phyloP scores from a whole-genome alignment of 768 basidiomycete species.

The Termitomyces bulborhizus region DNA sequence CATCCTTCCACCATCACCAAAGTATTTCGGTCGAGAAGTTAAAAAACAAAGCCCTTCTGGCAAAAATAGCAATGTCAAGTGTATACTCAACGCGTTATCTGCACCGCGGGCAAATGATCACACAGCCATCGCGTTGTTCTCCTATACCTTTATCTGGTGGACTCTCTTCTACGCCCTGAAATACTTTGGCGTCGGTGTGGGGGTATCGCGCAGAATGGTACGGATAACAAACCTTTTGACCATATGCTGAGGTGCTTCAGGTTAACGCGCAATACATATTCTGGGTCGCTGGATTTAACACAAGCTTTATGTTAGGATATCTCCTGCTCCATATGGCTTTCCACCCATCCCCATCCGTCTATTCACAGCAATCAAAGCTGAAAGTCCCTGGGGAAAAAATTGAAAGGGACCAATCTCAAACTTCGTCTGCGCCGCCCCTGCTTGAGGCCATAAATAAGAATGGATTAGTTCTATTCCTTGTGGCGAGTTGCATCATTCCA shows the following conservation, averaged over 20 bases:
- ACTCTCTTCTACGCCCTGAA: conserved; percentile 35
- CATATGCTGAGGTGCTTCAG: conserved; percentile 28
- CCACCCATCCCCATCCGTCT: conserved; percentile 36
- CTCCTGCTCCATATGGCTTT: conserved; percentile 69
- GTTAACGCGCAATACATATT: conserved; percentile 85
- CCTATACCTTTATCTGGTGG: conserved; percentile 83
- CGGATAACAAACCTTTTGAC: conserved; percentile 4
- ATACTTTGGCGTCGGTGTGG: conserved; percentile 33
- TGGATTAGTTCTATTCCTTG: conserved; percentile 70
- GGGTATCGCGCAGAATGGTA: conserved; percentile 44
- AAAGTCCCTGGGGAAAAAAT: conserved; percentile 10
- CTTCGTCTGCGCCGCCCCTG: conserved; percentile 30
- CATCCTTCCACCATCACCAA: conserved; percentile 72
- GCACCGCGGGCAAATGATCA: conserved; percentile 61
- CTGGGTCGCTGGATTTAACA: conserved; percentile 89
- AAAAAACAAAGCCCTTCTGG: conserved; percentile 15
- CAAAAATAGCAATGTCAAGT: conserved; percentile 7
- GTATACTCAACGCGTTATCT: conserved; percentile 12
- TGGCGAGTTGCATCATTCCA: conserved; percentile 43
- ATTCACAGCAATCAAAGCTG: conserved; percentile 25
- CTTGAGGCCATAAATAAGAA: conserved; percentile 83
- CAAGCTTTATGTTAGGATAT: conserved; percentile 77
- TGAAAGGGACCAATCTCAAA: background rate
- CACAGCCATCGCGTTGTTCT: conserved; percentile 68
- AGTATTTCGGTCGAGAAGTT: conserved; percentile 57